Evolutionary conservation across 2,329 filamentous ascomycete species (phyloP).

Genomic region (Aureobasidium lini): DNA sequence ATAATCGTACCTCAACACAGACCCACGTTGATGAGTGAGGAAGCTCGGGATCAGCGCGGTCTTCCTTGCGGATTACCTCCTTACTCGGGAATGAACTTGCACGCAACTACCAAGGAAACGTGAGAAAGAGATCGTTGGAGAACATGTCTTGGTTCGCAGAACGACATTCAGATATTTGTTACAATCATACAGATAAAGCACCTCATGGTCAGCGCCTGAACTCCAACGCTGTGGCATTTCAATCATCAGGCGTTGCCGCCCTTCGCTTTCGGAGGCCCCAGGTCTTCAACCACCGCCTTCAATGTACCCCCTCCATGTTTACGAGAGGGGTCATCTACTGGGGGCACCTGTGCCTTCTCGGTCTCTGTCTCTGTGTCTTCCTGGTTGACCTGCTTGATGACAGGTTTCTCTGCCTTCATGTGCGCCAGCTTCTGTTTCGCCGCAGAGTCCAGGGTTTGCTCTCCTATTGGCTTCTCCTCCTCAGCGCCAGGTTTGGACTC

Average conservation of each 20-base stretch:
- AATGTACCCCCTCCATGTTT: constrained; percentile 1
- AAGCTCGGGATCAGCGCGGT: too few relatives aligned
- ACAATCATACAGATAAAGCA: too few relatives aligned
- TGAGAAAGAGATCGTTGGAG: too few relatives aligned
- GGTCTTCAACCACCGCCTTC: constrained; percentile 6
- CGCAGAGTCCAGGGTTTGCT: background rate
- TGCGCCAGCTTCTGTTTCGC: constrained; percentile 11
- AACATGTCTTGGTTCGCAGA: too few relatives aligned
- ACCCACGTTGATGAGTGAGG: too few relatives aligned
- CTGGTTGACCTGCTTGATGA: background rate
- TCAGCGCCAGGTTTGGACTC: background rate
- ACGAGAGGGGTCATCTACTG: background rate
- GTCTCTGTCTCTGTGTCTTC: background rate
- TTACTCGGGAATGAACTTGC: too few relatives aligned
- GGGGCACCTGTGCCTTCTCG: background rate
- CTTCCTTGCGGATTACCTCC: too few relatives aligned
- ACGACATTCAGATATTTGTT: too few relatives aligned
- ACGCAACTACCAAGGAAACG: too few relatives aligned
- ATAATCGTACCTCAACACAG: too few relatives aligned
- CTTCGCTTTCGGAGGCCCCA: background rate
- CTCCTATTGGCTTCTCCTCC: background rate
- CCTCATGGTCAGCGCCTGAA: too few relatives aligned
- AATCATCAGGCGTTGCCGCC: background rate
- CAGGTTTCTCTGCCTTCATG: background rate
- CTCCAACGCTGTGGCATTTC: too few relatives aligned